Evolutionary conservation across 2,329 filamentous ascomycete species (phyloP), one percentile per base, ranked within the genome.

Genomic region (Celoporthe dispersa): DNA sequence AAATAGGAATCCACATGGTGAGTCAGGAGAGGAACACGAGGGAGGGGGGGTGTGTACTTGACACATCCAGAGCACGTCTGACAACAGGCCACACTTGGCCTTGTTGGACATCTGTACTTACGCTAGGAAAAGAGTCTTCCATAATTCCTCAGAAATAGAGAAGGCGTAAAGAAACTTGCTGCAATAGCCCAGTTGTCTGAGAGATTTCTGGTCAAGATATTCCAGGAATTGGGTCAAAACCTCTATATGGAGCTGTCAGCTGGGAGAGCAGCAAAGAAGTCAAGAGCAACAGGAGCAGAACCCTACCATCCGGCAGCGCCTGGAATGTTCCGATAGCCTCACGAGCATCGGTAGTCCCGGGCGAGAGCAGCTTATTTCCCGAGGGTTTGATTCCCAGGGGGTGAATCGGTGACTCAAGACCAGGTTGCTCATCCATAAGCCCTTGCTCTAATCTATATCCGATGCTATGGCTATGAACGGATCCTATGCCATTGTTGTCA

Each of bases 101-200:
- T 22, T n/a, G 55, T 60, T 25, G 22, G 31, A 51, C 69, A 66
- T 62, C 64, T 69, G 70, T 48, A 90, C 93, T 88, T 90, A 97
- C 94, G 89, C 87, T 73, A 97, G 85, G 76, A 95, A 97, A 28
- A 97, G 80, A 25, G 90, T 81, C 80, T 96, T 94, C 95, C 95
- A 98, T 48, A 98, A 79, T 76, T 98, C 95, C 73, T 98, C 95
- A 63, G 89, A 89, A 64, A 91, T 86, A 68, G 91, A 92, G 78
- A 95, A 97, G 1, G 94, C 94, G 84, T 94, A 95, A 22, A 98
- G 82, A 67, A 93, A 94, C 78, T 90, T 93, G 84, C 94, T 97
- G 7, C 94, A 92, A 68, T 87, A 87, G 11, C 94, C 93, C 57
- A 98, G 82, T 9, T 80, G 81, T 68, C 90, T 80, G 66, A 98